These are phyloP conservation scores for Apophysomyces sp. DNA, from an alignment of 371 early-diverging fungal genomes.

Conservation along the genomic window DNA sequence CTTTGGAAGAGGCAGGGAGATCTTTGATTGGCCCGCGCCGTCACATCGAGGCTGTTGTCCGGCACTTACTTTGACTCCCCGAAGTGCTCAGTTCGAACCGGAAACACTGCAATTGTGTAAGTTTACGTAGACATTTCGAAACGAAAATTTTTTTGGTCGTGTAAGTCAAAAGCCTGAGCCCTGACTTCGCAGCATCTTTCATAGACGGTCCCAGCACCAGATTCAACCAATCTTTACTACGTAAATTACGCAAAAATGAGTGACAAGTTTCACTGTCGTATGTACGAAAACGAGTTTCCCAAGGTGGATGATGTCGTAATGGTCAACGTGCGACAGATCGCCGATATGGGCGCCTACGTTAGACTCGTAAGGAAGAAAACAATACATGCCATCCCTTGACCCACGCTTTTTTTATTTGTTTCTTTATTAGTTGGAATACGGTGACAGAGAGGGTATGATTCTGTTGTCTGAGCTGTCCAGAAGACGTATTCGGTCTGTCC, in stretches of 20 bases:
- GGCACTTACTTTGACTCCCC: too few species aligned
- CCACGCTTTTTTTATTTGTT: not conserved
- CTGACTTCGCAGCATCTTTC: not conserved
- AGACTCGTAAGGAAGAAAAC: conserved; percentile 63
- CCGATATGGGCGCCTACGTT: conserved; percentile 98
- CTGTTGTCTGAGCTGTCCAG: conserved; percentile 95
- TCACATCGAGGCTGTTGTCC: too few species aligned
- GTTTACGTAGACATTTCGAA: too few species aligned
- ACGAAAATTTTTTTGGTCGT: not conserved
- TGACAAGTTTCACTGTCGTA: conserved; percentile 71
- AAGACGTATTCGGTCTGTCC: conserved; percentile 97
- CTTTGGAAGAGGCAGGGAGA: too few species aligned
- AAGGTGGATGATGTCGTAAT: conserved; percentile 98
- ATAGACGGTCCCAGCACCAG: not conserved
- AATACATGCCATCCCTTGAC: not conserved
- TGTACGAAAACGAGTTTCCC: conserved; percentile 96
- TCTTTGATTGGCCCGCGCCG: too few species aligned
- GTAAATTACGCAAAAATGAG: conserved; percentile 20
- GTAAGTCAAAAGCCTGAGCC: too few species aligned
- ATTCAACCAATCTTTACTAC: not conserved
- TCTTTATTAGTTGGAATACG: conserved; percentile 73
- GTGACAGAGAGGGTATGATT: conserved; percentile 97
- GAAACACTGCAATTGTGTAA: too few species aligned
- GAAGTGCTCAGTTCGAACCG: too few species aligned
- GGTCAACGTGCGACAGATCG: conserved; percentile 97